Evolutionary conservation across 176 grass and related monocot species (phyloP).

Genomic region (Carex cristatella): DNA sequence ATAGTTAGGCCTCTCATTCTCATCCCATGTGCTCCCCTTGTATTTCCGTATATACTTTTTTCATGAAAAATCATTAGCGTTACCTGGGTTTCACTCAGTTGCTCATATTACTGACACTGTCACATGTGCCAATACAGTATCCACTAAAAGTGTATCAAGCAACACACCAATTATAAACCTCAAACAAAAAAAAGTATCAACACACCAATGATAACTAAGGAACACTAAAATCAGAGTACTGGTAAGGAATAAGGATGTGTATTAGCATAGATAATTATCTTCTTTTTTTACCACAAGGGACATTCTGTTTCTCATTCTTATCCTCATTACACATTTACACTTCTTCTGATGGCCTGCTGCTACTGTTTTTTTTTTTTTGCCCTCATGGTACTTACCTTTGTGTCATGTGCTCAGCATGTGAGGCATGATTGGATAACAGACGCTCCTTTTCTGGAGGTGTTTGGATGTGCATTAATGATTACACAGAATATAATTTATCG

Average conservation of each 20-base stretch:
- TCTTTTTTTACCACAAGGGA: background rate
- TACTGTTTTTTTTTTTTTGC: background rate
- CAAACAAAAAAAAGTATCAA: background rate
- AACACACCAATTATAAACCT: background rate
- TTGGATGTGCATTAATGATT: background rate
- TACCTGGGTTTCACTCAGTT: background rate
- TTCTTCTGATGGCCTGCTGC: background rate
- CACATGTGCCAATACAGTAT: constrained; percentile 19
- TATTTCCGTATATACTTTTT: constrained; percentile 3
- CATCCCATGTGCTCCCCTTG: background rate
- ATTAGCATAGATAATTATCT: background rate
- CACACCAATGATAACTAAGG: background rate
- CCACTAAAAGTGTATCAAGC: background rate
- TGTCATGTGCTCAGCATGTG: constrained; percentile 10
- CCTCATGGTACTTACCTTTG: background rate
- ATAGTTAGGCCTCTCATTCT: background rate
- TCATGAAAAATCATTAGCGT: background rate
- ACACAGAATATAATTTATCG: background rate
- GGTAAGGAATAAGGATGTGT: background rate
- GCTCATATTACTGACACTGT: background rate
- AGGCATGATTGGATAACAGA: constrained; percentile 9
- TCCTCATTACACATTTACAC: background rate
- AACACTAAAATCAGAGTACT: background rate
- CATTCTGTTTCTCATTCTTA: constrained; percentile 3
- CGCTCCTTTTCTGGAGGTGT: background rate